Evolutionary conservation across 2,329 filamentous ascomycete genomes (phyloP).

Genomic region (Teratosphaeria zuluensis): DNA sequence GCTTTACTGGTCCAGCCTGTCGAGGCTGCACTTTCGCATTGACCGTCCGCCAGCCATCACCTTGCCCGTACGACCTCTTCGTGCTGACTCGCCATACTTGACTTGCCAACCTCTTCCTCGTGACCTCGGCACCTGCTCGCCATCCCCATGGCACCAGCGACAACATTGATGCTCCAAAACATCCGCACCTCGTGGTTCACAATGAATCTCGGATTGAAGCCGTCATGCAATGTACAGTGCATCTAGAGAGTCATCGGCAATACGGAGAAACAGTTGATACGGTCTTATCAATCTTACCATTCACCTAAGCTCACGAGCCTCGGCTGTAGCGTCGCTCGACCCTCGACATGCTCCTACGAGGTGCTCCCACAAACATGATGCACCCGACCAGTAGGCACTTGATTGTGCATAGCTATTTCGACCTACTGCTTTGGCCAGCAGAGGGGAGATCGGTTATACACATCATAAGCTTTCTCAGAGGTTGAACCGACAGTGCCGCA

Average conservation of each 20-base stretch:
- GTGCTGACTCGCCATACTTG: neutral
- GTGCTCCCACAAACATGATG: neutral
- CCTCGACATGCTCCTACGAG: neutral
- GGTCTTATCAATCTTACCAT: neutral
- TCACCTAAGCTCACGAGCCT: neutral
- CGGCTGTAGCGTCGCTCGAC: neutral
- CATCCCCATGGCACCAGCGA: neutral
- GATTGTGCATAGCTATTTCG: neutral
- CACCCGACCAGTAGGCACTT: neutral
- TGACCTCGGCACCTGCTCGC: neutral
- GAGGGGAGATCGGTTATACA: neutral
- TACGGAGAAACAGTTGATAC: neutral
- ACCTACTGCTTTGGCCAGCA: neutral
- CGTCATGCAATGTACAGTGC: neutral
- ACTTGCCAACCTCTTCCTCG: neutral
- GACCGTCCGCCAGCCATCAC: neutral
- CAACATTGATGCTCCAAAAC: neutral
- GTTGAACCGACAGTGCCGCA: neutral
- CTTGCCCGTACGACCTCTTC: neutral
- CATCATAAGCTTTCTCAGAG: neutral
- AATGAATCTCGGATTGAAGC: neutral
- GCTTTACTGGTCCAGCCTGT: neutral
- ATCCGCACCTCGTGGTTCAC: neutral
- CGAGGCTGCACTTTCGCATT: neutral
- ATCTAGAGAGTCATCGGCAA: neutral